Base-by-base conservation (phyloP, 371 early-diverging fungal genomes). In the Actinomortierella wolfii region DNA sequence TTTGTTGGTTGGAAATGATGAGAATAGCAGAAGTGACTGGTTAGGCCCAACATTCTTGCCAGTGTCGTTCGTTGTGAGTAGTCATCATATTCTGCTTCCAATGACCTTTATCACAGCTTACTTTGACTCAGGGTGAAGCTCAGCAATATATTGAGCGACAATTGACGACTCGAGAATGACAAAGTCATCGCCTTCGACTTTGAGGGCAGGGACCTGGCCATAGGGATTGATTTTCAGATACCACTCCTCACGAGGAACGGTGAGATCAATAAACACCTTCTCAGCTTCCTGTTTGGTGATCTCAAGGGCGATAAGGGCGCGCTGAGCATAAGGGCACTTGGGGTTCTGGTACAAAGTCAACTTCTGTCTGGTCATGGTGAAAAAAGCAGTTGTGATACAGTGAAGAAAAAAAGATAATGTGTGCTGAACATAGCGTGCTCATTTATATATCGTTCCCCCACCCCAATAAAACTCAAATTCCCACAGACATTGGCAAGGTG, bases 181-280 rank as follows among this genome's bases (percentile, higher is more conserved):
- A 34, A 34, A 34, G 23, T 66, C 51, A 51, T 65, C 51, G 42
- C 66, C 66, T 20, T 65, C 50, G 44, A 71, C 18, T 56, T 71
- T 71, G 47, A 71, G 47, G 39, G 73, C 66, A 23, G 73, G 73
- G 39, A 71, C 73, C 34, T 71, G 73, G 14, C 73, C 73, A 25
- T 71, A 71, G 8, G 73, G 73, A 59, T 71, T 71, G 61, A 71
- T 71, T 58, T 71, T 61, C 51, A 71, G 62, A 29, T 71, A 71
- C 73, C 73, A 71, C 14, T 71, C 66, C 4, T 66, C 66, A 23
- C 73, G 73, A 26, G 73, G 66, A 18, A 56, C 56, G 13, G 40
- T 24, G 23, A 71, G 39, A 44, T 71, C 66, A 45, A 71, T 66
- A 14, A 58, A 18, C 24, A 71, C 39, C 23, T 61, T 59, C 29